Percentiles rank a stretch among this genome's conserved stretches.
Conservation (phyloP, 2,329 filamentous ascomycete genomes). For the Cytospora piceicola region DNA sequence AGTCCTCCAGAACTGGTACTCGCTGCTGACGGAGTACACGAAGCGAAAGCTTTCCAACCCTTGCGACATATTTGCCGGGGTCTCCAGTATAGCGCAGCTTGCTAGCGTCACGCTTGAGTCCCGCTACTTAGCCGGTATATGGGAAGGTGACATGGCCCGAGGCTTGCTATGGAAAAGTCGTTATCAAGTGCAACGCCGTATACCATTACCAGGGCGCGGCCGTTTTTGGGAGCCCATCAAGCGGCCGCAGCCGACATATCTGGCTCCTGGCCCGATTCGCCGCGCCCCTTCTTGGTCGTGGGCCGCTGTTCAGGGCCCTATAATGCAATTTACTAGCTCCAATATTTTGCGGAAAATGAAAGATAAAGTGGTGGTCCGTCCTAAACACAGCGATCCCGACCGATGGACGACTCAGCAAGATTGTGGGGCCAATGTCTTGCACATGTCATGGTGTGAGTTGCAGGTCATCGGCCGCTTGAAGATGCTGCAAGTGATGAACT, state of each 20-base stretch:
- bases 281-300: background rate
- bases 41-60: background rate
- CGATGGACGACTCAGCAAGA: background rate
- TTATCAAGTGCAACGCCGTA: background rate
- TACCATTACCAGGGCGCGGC: accelerated
- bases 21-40: background rate
- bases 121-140: background rate
- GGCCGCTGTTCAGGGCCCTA: background rate
- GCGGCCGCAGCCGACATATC: background rate
- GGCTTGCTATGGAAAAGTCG: background rate
- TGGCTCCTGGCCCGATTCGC: background rate
- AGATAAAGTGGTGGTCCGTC: background rate
- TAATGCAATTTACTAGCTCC: no score
- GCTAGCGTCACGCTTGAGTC: background rate
- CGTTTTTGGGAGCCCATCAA: background rate
- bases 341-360: no score
- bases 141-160: background rate
- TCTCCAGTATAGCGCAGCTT: background rate
- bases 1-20: background rate
- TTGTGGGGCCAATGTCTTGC: background rate
- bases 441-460: background rate
- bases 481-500: background rate
- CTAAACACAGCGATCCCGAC: background rate
- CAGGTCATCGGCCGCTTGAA: background rate
- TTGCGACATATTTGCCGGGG: background rate